A percentile compares a stretch with the other conserved stretches of the same genome.
Evolutionary conservation across 2,329 filamentous ascomycete genomes (phyloP).

Genomic region (Xylariaceae sp.): DNA sequence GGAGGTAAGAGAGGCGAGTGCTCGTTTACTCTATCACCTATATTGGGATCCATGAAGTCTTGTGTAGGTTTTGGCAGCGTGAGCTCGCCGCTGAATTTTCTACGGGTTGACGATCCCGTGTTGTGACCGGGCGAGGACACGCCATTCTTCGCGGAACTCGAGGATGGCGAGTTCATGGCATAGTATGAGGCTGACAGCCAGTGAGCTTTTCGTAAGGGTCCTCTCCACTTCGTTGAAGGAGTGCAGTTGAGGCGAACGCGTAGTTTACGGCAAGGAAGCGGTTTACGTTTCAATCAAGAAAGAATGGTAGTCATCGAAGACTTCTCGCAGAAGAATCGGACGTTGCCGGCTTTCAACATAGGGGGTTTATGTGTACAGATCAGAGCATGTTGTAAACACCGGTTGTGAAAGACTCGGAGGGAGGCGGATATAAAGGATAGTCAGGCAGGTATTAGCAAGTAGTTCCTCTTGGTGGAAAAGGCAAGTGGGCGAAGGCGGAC

Average conservation of each 20-base stretch:
- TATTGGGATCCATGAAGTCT: conserved; percentile 23
- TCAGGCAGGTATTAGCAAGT: no score
- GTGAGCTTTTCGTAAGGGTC: not conserved
- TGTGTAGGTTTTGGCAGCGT: conserved; percentile 19
- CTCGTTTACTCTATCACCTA: conserved; percentile 36
- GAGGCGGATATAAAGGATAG: not conserved
- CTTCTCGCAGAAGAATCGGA: not conserved
- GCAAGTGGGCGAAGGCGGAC: not conserved
- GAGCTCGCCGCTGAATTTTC: conserved; percentile 14
- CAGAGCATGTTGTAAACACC: not conserved
- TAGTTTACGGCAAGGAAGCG: not conserved
- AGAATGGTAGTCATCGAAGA: not conserved
- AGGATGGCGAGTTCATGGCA: conserved; percentile 38
- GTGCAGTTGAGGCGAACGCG: not conserved
- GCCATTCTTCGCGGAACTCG: conserved; percentile 20
- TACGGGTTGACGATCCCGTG: conserved; percentile 17
- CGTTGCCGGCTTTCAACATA: not conserved
- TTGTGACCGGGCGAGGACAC: conserved; percentile 28
- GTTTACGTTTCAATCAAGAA: not conserved
- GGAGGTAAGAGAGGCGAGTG: conserved; percentile 46
- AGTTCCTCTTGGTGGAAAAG: not conserved
- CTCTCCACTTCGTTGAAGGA: not conserved
- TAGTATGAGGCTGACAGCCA: not conserved
- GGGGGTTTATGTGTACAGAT: not conserved
- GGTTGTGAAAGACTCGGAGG: not conserved